Evolutionary conservation across 495 filamentous ascomycete genomes (phyloP).

Genomic region (Aspergillus baeticus): DNA sequence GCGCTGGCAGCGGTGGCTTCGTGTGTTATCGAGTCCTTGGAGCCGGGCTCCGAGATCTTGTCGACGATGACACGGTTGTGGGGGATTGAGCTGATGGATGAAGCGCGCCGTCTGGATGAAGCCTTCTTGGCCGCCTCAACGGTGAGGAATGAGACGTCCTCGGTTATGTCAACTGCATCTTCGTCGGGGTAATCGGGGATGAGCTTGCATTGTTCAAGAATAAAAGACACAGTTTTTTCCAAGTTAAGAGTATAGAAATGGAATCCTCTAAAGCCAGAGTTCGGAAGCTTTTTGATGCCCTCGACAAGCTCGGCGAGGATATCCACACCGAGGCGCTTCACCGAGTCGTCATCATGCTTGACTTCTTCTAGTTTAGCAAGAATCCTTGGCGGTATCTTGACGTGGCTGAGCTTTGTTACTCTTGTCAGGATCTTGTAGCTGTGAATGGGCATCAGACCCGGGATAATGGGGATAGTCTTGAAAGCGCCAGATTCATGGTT

Average conservation of each 20-base stretch:
- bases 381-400: constrained; percentile 69
- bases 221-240: constrained; percentile 92
- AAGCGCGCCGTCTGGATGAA: constrained; percentile 41
- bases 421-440: constrained; percentile 92
- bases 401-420: constrained; percentile 94
- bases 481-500: constrained; percentile 83
- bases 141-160: constrained; percentile 33
- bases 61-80: constrained; percentile 84
- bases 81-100: constrained; percentile 57
- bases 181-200: constrained; percentile 63
- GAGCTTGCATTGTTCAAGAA: constrained; percentile 81
- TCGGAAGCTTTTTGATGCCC: constrained; percentile 61
- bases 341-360: constrained; percentile 86
- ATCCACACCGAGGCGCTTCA: constrained; percentile 63
- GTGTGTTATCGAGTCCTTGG: constrained; percentile 36
- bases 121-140: constrained; percentile 30
- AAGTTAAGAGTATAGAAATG: constrained; percentile 98
- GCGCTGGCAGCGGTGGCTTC: constrained; percentile 58
- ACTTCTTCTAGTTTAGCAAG: constrained; percentile 72
- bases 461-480: constrained; percentile 86
- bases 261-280: constrained; percentile 68
- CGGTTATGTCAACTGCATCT: constrained; percentile 40
- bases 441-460: constrained; percentile 96
- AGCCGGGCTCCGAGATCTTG: constrained; percentile 34
- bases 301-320: constrained; percentile 42